Evolutionary conservation across 139 green algal species (phyloP), one percentile per base, ranked within the genome.

Genomic region (Picochlorum sp.): DNA sequence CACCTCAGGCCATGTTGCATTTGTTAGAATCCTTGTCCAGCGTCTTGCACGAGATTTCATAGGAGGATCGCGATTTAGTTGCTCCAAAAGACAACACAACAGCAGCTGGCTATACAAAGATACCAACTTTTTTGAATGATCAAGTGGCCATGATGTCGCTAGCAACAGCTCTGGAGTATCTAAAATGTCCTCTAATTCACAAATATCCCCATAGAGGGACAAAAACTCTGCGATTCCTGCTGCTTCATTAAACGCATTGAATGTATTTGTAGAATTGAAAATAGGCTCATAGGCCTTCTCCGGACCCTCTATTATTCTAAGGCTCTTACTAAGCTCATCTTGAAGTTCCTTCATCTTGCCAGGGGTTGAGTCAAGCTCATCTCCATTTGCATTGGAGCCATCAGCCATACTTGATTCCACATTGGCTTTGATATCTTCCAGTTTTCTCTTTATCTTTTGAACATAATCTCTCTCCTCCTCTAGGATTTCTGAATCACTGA

Each of bases 1-100:
- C 20, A 82, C 50, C 58, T 82, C 75, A 2, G 75, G 71, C 75
- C 75, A 82, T 3, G 68, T 77, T 14, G 41, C 37, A 10, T 53
- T 45, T 41, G 59, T 63, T 25, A 80, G 20, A 8, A 73, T 44
- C 2, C 62, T 54, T 3, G 37, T 49, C 73, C 73, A 80, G 1
- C 64, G 55, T 26, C 47, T 13, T 3, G 67, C 49, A 26, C 50
- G n/a, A 47, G 41, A 50, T 26, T 45, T 56, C 4, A 36, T 44
- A 0, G 56, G 50, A n/a, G 61, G 67, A 56, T 75, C 63, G 18
- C 63, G 54, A 22, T 72, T 73, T n/a, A 80, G 59, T 53, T 64
- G 63, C 25, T 82, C 74, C 18, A 72, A 51, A 12, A 82, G 50
- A 26, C 75, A 64, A 31, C 72, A 75, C 26, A 72, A 49, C 29